phyloP scores from a whole-genome alignment of 441 rosid species.

The Manihot esculenta region DNA sequence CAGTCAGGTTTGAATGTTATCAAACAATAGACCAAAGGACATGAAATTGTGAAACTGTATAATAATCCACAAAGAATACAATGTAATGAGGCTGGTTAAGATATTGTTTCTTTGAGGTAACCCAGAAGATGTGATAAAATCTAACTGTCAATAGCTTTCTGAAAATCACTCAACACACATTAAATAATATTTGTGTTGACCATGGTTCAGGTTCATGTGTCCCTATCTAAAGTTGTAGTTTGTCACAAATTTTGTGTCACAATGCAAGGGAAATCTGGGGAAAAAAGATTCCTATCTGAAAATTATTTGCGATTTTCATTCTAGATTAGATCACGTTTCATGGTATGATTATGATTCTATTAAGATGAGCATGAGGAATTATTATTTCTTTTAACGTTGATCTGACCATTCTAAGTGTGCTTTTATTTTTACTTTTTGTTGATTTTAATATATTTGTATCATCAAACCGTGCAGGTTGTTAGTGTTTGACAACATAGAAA shows the following conservation, averaged over 20 bases:
- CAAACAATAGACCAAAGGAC: neutral
- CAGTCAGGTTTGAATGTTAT: neutral
- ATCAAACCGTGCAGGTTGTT: slow-evolving; percentile 55
- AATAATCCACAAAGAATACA: neutral
- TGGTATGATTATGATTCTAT: neutral
- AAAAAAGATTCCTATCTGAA: neutral
- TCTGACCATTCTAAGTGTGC: neutral
- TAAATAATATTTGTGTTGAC: neutral
- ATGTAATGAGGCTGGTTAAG: neutral
- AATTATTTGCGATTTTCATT: neutral
- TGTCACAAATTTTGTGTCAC: neutral
- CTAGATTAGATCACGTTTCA: neutral
- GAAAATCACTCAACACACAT: neutral
- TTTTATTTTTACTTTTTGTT: neutral
- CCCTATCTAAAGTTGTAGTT: neutral
- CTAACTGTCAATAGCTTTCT: neutral
- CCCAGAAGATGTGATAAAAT: neutral
- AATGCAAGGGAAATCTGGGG: neutral
- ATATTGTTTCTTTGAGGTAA: neutral
- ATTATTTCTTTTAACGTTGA: neutral
- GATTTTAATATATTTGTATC: neutral
- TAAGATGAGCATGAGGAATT: neutral
- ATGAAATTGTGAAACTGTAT: neutral
- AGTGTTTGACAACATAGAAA: slow-evolving; percentile 67
- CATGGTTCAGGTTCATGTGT: neutral